Percentiles rank a stretch among this genome's conserved stretches.
Evolutionary conservation across 2,329 filamentous ascomycete species (phyloP).

Genomic region (Neofusicoccum umdonicola): DNA sequence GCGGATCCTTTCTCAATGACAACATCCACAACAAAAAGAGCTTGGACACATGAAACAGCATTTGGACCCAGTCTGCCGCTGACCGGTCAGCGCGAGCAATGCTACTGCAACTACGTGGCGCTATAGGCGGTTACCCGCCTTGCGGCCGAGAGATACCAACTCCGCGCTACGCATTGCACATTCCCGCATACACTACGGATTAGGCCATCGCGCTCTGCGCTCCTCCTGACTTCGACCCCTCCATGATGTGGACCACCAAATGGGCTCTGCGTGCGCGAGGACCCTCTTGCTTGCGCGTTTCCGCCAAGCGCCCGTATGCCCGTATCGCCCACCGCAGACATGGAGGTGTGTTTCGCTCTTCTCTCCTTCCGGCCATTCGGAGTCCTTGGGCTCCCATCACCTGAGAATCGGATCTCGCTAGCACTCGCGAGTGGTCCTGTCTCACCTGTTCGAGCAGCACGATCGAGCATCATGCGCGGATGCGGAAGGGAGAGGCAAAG

Average conservation of each 20-base stretch:
- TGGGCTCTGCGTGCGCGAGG: not conserved
- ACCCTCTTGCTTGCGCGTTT: not conserved
- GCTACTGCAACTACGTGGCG: not conserved
- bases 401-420: not conserved
- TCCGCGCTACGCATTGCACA: not conserved
- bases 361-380: not conserved
- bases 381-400: not conserved
- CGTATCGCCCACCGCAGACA: not conserved
- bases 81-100: not conserved
- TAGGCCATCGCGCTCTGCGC: not conserved
- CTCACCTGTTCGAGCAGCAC: not conserved
- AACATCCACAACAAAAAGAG: not conserved
- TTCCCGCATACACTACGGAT: not conserved
- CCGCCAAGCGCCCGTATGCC: not conserved
- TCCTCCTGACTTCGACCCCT: not conserved
- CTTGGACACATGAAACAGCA: not conserved
- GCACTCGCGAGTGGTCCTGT: not conserved
- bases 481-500: not conserved
- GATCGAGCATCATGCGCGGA: not conserved
- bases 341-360: not conserved
- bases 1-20: not conserved
- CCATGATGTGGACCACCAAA: not conserved
- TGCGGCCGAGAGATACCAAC: slow-evolving; percentile 1
- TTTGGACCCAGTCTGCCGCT: not conserved
- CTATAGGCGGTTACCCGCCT: not conserved